phyloP scores from a whole-genome alignment of 352 stramenopile species.

The Globisporangium okanoganense region DNA sequence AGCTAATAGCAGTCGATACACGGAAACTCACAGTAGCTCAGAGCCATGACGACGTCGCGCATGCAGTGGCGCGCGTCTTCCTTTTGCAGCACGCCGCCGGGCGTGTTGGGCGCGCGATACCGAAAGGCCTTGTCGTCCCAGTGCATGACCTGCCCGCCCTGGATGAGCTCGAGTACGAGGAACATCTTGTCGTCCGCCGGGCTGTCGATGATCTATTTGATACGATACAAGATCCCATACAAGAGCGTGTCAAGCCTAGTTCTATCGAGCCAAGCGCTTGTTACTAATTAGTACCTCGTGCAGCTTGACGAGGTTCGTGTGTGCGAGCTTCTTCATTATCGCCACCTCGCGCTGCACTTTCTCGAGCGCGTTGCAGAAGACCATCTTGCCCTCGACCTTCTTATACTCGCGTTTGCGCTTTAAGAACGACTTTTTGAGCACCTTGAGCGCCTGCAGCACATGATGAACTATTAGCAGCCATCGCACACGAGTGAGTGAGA shows the following conservation, averaged over 20 bases:
- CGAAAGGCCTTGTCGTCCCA: conserved; percentile 73
- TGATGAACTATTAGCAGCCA: too few species aligned
- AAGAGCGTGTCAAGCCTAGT: too few species aligned
- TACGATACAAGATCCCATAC: too few species aligned
- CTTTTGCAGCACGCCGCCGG: conserved; percentile 28
- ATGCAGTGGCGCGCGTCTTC: conserved; percentile 57
- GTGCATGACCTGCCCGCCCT: conserved; percentile 78
- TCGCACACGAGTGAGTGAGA: background rate
- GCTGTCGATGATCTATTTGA: conserved; percentile 82
- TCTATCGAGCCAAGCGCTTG: background rate
- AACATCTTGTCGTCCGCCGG: conserved; percentile 74
- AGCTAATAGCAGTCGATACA: too few species aligned
- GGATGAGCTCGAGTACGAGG: conserved; percentile 79
- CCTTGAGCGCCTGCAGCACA: conserved; percentile 56
- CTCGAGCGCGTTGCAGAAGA: conserved; percentile 74
- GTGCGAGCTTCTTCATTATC: conserved; percentile 82
- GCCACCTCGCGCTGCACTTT: conserved; percentile 80
- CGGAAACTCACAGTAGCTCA: conserved; percentile 75
- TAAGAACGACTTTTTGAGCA: conserved; percentile 84
- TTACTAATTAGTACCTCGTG: conserved; percentile 31
- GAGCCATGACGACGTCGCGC: conserved; percentile 63
- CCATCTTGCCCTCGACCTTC: conserved; percentile 66
- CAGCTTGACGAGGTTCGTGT: conserved; percentile 65
- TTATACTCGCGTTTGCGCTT: conserved; percentile 86
- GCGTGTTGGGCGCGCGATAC: conserved; percentile 35